Conservation (phyloP, 805 yeast genomes). For the Pichia nakasei region DNA sequence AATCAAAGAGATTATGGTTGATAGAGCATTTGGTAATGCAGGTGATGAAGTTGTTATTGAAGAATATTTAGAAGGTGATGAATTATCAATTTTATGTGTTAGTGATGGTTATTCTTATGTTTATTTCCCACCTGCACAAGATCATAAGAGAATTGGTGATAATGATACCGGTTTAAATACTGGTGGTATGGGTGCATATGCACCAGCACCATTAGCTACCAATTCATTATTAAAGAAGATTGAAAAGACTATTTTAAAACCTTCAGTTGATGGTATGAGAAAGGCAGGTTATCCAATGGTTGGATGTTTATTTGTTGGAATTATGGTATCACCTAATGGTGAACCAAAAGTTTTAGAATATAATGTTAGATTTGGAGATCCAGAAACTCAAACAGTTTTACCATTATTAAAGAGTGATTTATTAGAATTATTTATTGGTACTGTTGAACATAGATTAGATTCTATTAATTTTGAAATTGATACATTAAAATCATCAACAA, state of each 20-base stretch:
- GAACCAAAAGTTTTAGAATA: constrained; percentile 89
- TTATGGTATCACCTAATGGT: constrained; percentile 79
- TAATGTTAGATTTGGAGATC: constrained; percentile 98
- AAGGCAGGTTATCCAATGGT: constrained; percentile 90
- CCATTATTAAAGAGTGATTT: constrained; percentile 88
- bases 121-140: constrained; percentile 96
- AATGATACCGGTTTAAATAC: constrained; percentile 93
- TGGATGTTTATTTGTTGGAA: constrained; percentile 92
- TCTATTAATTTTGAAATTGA: constrained; percentile 54
- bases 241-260: constrained; percentile 68
- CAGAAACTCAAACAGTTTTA: constrained; percentile 95
- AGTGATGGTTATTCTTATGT: constrained; percentile 88
- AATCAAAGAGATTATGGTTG: constrained; percentile 81
- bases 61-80: constrained; percentile 95
- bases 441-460: constrained; percentile 91
- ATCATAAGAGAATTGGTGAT: constrained; percentile 91
- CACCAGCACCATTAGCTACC: constrained; percentile 96
- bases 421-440: constrained; percentile 86
- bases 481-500: constrained; percentile 61
- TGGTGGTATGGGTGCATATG: constrained; percentile 99
- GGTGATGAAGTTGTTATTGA: constrained; percentile 95
- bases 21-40: constrained; percentile 81
- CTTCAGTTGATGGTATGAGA: constrained; percentile 95
- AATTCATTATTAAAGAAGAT: constrained; percentile 61
- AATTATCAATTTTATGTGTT: constrained; percentile 83